Conservation (phyloP, 495 filamentous ascomycete species). For the Aspergillus diversus region DNA sequence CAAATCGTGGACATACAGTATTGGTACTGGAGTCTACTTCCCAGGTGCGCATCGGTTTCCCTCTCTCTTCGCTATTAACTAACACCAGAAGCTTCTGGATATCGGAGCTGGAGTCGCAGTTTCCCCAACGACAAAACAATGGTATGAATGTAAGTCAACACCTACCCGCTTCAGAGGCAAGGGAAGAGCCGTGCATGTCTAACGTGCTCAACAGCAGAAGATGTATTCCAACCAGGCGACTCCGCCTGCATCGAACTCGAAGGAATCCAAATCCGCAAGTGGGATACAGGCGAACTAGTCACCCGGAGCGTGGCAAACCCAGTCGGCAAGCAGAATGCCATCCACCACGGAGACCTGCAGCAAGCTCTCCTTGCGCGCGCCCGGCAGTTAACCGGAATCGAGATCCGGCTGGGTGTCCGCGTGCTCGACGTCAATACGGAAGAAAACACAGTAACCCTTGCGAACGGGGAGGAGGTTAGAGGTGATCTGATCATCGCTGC, state of each 20-base stretch:
- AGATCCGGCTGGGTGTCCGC: background rate
- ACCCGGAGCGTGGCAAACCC: background rate
- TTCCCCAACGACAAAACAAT: background rate
- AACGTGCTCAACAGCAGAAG: no score
- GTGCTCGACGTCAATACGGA: background rate
- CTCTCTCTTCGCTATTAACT: background rate
- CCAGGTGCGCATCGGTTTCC: background rate
- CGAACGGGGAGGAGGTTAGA: background rate
- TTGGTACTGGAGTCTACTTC: background rate
- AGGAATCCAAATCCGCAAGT: background rate
- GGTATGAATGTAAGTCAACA: background rate
- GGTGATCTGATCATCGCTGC: background rate
- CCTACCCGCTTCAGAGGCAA: background rate
- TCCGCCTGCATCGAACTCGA: background rate
- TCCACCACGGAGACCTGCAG: background rate
- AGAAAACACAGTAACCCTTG: background rate
- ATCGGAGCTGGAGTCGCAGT: background rate
- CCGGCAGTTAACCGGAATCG: background rate
- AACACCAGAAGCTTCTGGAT: background rate
- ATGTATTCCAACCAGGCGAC: background rate
- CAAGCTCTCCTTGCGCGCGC: background rate
- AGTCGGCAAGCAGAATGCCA: background rate
- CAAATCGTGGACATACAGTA: background rate
- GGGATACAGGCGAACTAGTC: background rate
- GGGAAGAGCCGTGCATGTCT: no score